Conservation (phyloP, 225 moss, liverwort and hornwort species). For the Sphagnum contortum region DNA sequence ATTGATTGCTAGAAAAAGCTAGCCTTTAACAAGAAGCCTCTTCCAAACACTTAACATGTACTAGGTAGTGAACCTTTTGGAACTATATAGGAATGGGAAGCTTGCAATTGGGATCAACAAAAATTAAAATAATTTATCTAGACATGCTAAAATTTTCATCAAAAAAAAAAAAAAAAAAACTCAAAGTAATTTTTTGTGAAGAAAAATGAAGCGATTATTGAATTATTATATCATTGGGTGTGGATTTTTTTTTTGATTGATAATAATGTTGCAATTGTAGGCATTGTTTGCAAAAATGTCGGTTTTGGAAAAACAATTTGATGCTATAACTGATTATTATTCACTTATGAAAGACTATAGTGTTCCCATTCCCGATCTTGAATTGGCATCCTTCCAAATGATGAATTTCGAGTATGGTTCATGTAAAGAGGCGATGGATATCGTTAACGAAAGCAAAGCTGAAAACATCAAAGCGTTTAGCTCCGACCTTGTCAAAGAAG, state of each 20-base stretch:
- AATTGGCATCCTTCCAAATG: constrained; percentile 60
- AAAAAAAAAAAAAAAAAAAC: neutral
- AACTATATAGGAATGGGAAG: no score
- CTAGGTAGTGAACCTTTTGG: no score
- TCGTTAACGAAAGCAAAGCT: constrained; percentile 51
- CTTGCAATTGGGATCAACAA: no score
- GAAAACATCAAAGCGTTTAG: constrained; percentile 73
- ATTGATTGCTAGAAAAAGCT: no score
- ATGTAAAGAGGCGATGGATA: constrained; percentile 73
- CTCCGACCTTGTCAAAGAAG: constrained; percentile 46
- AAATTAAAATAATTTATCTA: no score
- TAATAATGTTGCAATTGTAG: constrained; percentile 12
- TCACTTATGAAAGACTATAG: constrained; percentile 50
- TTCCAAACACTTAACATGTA: no score
- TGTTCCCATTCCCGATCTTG: constrained; percentile 55
- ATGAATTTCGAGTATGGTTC: constrained; percentile 50
- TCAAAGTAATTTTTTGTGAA: neutral
- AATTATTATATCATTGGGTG: no score
- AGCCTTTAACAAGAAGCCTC: no score
- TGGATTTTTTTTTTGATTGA: neutral
- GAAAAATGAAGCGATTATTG: no score
- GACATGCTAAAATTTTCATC: neutral
- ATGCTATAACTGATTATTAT: constrained; percentile 56
- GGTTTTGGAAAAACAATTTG: constrained; percentile 42
- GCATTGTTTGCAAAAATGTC: constrained; percentile 33